Evolutionary conservation across 1,139 yeast genomes (phyloP).

Genomic region (Lodderomyces orthopsilosis): DNA sequence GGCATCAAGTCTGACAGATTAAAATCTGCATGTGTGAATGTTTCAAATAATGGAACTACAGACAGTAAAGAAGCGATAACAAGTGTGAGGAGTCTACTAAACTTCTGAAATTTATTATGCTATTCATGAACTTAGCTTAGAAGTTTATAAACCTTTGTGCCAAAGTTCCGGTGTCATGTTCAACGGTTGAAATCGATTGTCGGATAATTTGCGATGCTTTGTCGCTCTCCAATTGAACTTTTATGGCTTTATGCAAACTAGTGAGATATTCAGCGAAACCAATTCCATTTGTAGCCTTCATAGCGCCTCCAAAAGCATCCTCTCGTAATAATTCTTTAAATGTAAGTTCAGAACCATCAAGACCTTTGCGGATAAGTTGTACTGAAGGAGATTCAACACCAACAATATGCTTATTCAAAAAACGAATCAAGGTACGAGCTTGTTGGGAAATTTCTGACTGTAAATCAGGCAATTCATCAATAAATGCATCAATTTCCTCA

Average conservation of each 20-base stretch:
- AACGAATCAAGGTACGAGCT: conserved; percentile 58
- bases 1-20: conserved; percentile 12
- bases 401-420: conserved; percentile 43
- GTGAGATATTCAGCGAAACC: conserved; percentile 61
- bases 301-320: conserved; percentile 47
- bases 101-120: conserved; percentile 11
- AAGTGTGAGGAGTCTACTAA: conserved; percentile 21
- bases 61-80: conserved; percentile 17
- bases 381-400: conserved; percentile 45
- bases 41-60: conserved; percentile 16
- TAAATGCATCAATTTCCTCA: conserved; percentile 46
- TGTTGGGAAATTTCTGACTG: conserved; percentile 70
- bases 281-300: conserved; percentile 39
- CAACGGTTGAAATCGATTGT: conserved; percentile 29
- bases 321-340: conserved; percentile 67
- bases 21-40: conserved; percentile 19
- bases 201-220: conserved; percentile 33
- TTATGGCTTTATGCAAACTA: conserved; percentile 59
- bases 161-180: conserved; percentile 28
- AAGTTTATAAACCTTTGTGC: conserved; percentile 43
- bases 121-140: conserved; percentile 13
- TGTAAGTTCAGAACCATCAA: conserved; percentile 60
- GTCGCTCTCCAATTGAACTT: conserved; percentile 50
- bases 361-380: conserved; percentile 62
- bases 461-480: conserved; percentile 66